Conservation (phyloP, 2,329 filamentous ascomycete species). For the Fusarium napiforme region DNA sequence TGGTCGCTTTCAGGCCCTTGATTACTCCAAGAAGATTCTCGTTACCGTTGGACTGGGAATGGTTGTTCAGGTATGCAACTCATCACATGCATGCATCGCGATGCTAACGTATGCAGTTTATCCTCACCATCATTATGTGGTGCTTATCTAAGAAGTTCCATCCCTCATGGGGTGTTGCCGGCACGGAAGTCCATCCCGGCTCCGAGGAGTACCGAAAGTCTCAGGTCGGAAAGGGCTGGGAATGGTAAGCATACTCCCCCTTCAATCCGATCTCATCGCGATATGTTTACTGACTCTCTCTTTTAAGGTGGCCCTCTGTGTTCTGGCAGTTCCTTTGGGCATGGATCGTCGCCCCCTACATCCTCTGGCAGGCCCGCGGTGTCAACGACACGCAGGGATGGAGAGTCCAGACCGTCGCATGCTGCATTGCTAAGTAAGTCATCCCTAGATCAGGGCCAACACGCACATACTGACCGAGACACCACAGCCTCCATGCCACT, state of each 20-base stretch:
- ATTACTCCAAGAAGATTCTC: constrained; percentile 62
- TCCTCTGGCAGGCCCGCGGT: constrained; percentile 69
- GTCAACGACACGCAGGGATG: constrained; percentile 75
- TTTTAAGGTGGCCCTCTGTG: constrained; percentile 67
- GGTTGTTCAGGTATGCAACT: constrained; percentile 61
- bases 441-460: background rate
- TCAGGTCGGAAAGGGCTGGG: constrained; percentile 65
- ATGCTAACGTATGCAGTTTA: constrained; percentile 56
- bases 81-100: fast-evolving
- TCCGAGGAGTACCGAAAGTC: constrained; percentile 62
- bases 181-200: constrained; percentile 66
- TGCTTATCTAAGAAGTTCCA: constrained; percentile 75
- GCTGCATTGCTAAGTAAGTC: constrained; percentile 58
- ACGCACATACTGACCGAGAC: constrained; percentile 23
- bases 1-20: constrained; percentile 53
- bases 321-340: constrained; percentile 74
- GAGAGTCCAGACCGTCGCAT: constrained; percentile 70
- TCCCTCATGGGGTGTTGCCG: constrained; percentile 66
- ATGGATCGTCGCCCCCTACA: constrained; percentile 69
- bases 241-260: constrained; percentile 63
- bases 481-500: constrained; percentile 67
- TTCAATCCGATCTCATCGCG: background rate
- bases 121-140: constrained; percentile 69
- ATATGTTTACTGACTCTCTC: background rate
- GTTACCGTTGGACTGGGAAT: constrained; percentile 64